Percentiles rank a stretch among this genome's conserved stretches.
phyloP scores from a whole-genome alignment of 2,329 filamentous ascomycete species.

The Colletotrichum lini region DNA sequence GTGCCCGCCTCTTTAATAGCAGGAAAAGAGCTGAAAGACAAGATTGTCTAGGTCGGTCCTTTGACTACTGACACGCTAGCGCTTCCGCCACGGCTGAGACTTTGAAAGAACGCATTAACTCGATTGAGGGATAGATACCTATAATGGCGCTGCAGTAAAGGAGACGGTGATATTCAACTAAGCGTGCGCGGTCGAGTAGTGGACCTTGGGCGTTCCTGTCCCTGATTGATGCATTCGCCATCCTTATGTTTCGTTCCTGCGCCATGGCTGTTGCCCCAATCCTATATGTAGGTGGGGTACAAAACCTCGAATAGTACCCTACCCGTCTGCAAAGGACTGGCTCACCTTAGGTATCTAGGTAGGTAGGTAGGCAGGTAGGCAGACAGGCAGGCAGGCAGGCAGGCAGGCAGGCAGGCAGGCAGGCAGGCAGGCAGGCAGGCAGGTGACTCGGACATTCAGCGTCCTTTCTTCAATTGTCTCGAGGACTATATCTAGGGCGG shows the following conservation, averaged over 20 bases:
- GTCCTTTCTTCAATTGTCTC: neutral
- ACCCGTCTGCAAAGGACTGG: too few relatives aligned
- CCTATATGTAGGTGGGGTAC: neutral
- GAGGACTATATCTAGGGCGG: neutral
- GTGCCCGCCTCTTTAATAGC: neutral
- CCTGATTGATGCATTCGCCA: slow-evolving; percentile 5
- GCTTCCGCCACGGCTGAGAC: slow-evolving; percentile 35
- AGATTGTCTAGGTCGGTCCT: slow-evolving; percentile 3
- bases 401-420: too few relatives aligned
- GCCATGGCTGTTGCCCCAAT: neutral
- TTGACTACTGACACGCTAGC: slow-evolving; percentile 25
- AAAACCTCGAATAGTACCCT: too few relatives aligned
- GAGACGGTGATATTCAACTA: neutral
- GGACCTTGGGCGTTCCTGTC: neutral
- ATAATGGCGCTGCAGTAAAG: neutral
- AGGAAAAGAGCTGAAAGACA: slow-evolving; percentile 13
- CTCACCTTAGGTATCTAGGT: too few relatives aligned
- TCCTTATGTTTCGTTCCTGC: neutral
- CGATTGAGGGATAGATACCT: slow-evolving; percentile 2
- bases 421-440: neutral
- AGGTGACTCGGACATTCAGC: too few relatives aligned
- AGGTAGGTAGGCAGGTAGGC: too few relatives aligned
- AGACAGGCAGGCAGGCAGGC: too few relatives aligned
- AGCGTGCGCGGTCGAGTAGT: neutral
- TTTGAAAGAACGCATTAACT: neutral